Percentiles rank a stretch among this genome's conserved stretches.
Conservation (phyloP, 2,329 filamentous ascomycete species). For the Xylariaceae sp. region DNA sequence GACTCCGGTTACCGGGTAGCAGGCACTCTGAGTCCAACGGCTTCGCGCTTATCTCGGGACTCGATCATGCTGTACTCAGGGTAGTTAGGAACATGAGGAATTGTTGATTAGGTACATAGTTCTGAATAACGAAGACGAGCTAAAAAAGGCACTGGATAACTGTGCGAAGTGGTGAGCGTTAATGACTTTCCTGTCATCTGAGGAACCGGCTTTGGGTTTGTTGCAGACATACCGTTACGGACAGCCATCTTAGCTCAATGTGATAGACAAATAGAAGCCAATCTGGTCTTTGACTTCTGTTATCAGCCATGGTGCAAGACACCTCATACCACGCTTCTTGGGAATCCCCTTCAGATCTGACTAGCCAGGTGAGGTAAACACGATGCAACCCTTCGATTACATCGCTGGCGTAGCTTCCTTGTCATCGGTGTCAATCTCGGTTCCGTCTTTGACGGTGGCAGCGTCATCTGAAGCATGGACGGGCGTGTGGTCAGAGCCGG, state of each 20-base stretch:
- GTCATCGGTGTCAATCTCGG: not conserved
- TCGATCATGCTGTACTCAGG: not conserved
- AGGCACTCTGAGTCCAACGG: not conserved
- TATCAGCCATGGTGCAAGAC: not conserved
- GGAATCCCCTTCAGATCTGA: not conserved
- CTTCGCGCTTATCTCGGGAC: not conserved
- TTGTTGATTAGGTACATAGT: not conserved
- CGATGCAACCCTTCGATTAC: not conserved
- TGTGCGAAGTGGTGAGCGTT: not conserved
- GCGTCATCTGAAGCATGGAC: not conserved
- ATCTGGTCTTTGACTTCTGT: not conserved
- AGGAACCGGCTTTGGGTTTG: not conserved
- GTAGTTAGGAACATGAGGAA: not conserved
- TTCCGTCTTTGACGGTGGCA: not conserved
- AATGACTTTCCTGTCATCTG: not conserved
- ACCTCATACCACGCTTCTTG: not conserved
- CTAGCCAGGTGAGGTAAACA: not conserved
- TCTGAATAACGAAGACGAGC: not conserved
- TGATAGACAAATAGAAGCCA: not conserved
- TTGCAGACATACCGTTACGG: not conserved
- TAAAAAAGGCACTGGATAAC: not conserved
- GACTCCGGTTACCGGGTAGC: not conserved
- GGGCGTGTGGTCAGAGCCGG: conserved; percentile 1
- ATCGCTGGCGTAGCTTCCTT: not conserved
- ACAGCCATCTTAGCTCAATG: not conserved